Conservation (phyloP, 331 rosid species). For the Pyrus hybrid region DNA sequence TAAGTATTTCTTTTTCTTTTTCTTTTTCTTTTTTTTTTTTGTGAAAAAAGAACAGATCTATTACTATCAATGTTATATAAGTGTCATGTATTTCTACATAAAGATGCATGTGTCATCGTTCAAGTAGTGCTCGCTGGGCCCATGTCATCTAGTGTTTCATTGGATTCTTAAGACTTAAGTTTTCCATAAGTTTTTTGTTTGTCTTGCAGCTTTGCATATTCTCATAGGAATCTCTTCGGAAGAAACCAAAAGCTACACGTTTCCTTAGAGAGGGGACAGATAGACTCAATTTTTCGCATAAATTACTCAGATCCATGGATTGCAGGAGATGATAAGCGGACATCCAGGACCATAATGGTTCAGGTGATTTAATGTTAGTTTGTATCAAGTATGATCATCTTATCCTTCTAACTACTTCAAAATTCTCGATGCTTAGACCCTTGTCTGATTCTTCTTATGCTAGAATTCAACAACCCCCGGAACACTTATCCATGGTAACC, state of each 20-base stretch:
- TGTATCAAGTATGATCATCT: constrained; percentile 1
- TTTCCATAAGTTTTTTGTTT: constrained; percentile 13
- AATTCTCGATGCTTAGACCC: constrained; percentile 6
- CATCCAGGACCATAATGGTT: constrained; percentile 87
- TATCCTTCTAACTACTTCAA: not conserved
- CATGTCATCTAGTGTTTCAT: constrained; percentile 2
- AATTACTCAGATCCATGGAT: constrained; percentile 98
- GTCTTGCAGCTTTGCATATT: constrained; percentile 81
- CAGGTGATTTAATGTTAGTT: constrained; percentile 54
- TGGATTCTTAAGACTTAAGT: not conserved
- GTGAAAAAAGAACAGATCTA: not conserved
- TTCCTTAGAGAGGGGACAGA: constrained; percentile 95
- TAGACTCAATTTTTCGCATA: constrained; percentile 88
- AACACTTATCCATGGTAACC: constrained; percentile 67
- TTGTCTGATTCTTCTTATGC: constrained; percentile 15
- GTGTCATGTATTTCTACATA: not conserved
- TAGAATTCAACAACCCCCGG: constrained; percentile 99
- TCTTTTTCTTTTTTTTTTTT: too few relatives aligned
- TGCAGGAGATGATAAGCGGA: constrained; percentile 94
- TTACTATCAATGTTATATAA: not conserved
- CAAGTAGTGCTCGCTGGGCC: not conserved
- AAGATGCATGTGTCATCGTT: not conserved
- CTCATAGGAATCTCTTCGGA: constrained; percentile 95
- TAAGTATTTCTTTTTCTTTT: not conserved
- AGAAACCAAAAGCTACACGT: constrained; percentile 83